Conservation (phyloP, 2,329 filamentous ascomycete genomes). For the Pestalotiopsis fici region DNA sequence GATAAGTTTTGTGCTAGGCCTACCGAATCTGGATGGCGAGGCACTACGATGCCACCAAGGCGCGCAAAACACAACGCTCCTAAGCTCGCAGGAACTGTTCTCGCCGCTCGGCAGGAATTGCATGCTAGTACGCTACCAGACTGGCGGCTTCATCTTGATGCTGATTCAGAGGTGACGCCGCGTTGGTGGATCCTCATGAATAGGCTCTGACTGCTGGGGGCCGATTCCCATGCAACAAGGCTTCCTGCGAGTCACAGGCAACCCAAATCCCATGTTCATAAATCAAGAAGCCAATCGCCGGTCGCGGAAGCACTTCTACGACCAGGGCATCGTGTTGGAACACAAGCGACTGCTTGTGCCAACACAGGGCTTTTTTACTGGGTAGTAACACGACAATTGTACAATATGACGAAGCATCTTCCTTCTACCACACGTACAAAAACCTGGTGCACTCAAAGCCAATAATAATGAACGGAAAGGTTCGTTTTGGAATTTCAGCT, state of each 20-base stretch:
- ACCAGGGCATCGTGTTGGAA: not conserved
- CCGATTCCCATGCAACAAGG: not conserved
- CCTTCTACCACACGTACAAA: not conserved
- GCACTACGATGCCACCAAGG: not conserved
- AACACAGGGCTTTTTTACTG: not conserved
- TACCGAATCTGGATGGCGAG: not conserved
- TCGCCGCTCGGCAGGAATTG: not conserved
- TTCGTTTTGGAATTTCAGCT: not conserved
- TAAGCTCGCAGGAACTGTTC: not conserved
- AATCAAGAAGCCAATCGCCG: not conserved
- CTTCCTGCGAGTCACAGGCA: slow-evolving; percentile 3
- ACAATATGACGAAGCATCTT: not conserved
- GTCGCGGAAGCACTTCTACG: not conserved
- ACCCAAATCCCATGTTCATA: slow-evolving; percentile 1
- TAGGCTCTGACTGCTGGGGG: not conserved
- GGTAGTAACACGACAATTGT: not conserved
- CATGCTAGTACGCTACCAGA: not conserved
- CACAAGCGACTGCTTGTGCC: not conserved
- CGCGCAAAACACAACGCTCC: not conserved
- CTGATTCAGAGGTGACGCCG: not conserved
- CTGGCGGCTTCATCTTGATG: not conserved
- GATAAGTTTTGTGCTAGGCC: not conserved
- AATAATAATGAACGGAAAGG: not conserved
- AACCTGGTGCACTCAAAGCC: not conserved
- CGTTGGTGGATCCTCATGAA: not conserved